Evolutionary conservation across 1,139 yeast species (phyloP).

Genomic region (Candida tunisiensis): DNA sequence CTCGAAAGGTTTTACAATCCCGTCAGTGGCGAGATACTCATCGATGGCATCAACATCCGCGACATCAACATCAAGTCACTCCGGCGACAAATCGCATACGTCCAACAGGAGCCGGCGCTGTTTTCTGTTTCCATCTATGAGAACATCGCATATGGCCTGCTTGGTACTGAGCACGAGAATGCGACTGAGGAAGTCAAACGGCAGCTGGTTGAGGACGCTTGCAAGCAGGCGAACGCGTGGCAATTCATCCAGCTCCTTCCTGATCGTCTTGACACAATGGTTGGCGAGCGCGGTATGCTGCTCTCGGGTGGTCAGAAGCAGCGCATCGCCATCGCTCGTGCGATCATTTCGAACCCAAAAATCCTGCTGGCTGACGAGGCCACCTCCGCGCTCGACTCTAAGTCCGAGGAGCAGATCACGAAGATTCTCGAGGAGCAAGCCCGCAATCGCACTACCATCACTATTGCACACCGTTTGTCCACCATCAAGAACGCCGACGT

Average conservation of each 20-base stretch:
- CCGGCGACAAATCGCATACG: slow-evolving; percentile 39
- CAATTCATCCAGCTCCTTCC: slow-evolving; percentile 37
- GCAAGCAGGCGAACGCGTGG: slow-evolving; percentile 31
- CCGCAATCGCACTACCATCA: slow-evolving; percentile 41
- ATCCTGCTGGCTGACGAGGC: slow-evolving; percentile 63
- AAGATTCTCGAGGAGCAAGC: slow-evolving; percentile 35
- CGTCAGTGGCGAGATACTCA: slow-evolving; percentile 19
- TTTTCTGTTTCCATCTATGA: slow-evolving; percentile 54
- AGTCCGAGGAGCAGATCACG: slow-evolving; percentile 57
- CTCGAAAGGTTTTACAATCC: slow-evolving; percentile 34
- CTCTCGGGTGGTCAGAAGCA: slow-evolving; percentile 77
- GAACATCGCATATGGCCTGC: slow-evolving; percentile 48
- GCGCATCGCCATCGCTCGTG: slow-evolving; percentile 60
- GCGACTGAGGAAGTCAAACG: slow-evolving; percentile 26
- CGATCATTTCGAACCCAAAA: slow-evolving; percentile 44
- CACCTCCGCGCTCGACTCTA: slow-evolving; percentile 60
- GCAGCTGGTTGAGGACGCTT: slow-evolving; percentile 23
- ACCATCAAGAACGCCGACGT: slow-evolving; percentile 30
- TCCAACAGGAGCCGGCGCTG: slow-evolving; percentile 54
- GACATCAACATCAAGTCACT: slow-evolving; percentile 30
- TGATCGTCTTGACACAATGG: slow-evolving; percentile 35
- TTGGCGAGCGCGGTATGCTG: slow-evolving; percentile 34
- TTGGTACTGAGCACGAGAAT: slow-evolving; percentile 13
- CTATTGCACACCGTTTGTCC: slow-evolving; percentile 50
- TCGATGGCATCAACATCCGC: slow-evolving; percentile 28